Conservation (phyloP, 805 yeast species). For the Saturnispora diversa region DNA sequence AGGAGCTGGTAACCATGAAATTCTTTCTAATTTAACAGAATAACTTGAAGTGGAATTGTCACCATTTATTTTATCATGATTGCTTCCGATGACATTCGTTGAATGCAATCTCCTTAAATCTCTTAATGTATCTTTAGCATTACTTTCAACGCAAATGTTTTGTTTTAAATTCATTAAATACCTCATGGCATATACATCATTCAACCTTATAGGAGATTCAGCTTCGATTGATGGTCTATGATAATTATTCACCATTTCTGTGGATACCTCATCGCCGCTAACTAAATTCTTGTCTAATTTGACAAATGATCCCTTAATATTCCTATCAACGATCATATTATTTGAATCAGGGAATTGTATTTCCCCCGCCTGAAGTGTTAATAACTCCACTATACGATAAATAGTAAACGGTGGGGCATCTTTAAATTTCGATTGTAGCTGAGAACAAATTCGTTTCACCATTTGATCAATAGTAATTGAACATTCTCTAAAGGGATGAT, state of each 20-base stretch:
- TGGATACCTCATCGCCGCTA: background rate
- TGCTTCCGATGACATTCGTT: background rate
- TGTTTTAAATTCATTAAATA: slow-evolving; percentile 4
- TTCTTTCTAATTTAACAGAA: slow-evolving; percentile 6
- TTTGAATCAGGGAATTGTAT: slow-evolving; percentile 6
- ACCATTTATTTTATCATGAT: background rate
- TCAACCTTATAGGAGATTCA: slow-evolving; percentile 1
- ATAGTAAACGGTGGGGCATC: slow-evolving; percentile 8
- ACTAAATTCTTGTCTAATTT: slow-evolving; percentile 3
- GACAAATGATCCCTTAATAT: background rate
- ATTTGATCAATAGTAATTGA: slow-evolving; percentile 2
- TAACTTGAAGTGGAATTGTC: background rate
- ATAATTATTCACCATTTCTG: slow-evolving; percentile 1
- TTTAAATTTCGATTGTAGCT: background rate
- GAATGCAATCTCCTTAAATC: slow-evolving; percentile 1
- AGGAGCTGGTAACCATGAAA: slow-evolving; percentile 6
- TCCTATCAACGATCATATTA: background rate
- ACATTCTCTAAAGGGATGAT: slow-evolving; percentile 1
- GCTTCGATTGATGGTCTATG: slow-evolving; percentile 3
- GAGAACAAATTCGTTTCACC: background rate
- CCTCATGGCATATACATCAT: slow-evolving; percentile 8
- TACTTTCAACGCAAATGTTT: slow-evolving; percentile 4
- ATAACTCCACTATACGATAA: background rate
- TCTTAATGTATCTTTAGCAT: background rate
- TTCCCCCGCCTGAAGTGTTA: background rate